These are phyloP conservation scores for Cladophialophora exuberans DNA, from an alignment of 2,329 filamentous ascomycete genomes.

Conservation along the genomic window DNA sequence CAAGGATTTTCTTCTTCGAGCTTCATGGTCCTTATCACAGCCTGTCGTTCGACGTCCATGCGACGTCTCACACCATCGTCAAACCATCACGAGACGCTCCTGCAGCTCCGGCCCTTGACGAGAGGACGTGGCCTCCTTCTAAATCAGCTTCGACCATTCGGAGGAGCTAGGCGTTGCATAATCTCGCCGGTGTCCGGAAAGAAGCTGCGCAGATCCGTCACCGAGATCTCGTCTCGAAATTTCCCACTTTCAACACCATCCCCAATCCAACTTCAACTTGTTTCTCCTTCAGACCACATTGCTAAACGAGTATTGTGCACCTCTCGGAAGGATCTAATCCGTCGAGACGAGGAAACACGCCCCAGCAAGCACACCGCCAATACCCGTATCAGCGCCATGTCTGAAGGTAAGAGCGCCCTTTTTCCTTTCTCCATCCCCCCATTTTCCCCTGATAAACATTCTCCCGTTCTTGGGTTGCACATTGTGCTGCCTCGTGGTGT, in stretches of 20 bases:
- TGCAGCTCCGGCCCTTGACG: not conserved
- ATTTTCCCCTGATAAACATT: slow-evolving; percentile 1
- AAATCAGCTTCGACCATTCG: too few species aligned
- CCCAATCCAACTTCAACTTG: slow-evolving; percentile 8
- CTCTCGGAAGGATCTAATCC: not conserved
- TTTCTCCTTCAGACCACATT: slow-evolving; percentile 6
- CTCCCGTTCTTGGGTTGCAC: not conserved
- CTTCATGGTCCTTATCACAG: slow-evolving; percentile 7
- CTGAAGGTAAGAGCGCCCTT: slow-evolving; percentile 22
- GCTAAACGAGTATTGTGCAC: too few species aligned
- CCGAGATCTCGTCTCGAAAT: slow-evolving; percentile 14
- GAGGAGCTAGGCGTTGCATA: too few species aligned
- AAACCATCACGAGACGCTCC: slow-evolving; percentile 2
- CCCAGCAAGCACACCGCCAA: too few species aligned
- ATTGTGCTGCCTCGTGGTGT: not conserved
- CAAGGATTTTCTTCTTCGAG: not conserved
- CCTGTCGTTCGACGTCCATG: slow-evolving; percentile 7
- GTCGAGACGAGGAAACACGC: slow-evolving; percentile 6
- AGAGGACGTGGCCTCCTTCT: not conserved
- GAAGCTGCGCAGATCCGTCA: slow-evolving; percentile 15
- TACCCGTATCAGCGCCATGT: slow-evolving; percentile 20
- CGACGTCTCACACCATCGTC: slow-evolving; percentile 18
- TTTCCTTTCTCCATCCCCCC: not conserved
- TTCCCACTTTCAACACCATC: slow-evolving; percentile 8
- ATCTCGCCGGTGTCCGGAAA: not conserved